phyloP scores from a whole-genome alignment of 345 rosid genomes.

The Rhizophora mangle region DNA sequence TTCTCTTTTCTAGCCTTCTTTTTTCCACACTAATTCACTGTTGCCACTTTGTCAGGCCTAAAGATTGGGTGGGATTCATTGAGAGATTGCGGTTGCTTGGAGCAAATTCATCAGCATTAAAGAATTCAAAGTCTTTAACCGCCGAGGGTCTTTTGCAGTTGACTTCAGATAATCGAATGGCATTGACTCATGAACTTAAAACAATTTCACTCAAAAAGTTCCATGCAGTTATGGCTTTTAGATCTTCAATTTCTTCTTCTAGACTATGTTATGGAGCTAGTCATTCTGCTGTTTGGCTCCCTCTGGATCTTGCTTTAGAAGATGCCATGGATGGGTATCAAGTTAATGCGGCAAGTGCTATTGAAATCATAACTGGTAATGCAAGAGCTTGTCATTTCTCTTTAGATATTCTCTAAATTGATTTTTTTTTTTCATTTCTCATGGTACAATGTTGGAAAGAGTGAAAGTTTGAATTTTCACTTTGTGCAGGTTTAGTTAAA shows the following conservation, averaged over 20 bases:
- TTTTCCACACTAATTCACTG: background rate
- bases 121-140: conserved; percentile 52
- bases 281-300: conserved; percentile 81
- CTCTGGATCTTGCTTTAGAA: conserved; percentile 85
- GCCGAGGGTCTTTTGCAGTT: conserved; percentile 57
- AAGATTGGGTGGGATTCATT: conserved; percentile 68
- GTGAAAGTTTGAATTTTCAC: background rate
- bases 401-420: background rate
- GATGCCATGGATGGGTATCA: conserved; percentile 92
- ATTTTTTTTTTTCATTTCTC: background rate
- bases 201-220: conserved; percentile 46
- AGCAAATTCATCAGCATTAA: conserved; percentile 59
- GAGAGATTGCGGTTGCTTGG: conserved; percentile 59
- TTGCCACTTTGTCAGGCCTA: conserved; percentile 43
- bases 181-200: conserved; percentile 43
- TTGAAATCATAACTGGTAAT: conserved; percentile 67
- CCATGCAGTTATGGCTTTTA: conserved; percentile 51
- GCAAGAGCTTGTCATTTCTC: background rate
- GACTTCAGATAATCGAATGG: conserved; percentile 48
- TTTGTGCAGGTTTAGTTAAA: conserved; percentile 77
- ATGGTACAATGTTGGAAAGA: background rate
- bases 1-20: background rate
- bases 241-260: conserved; percentile 54
- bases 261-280: conserved; percentile 68
- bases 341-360: conserved; percentile 76